A percentile compares a stretch with the other conserved stretches of the same genome.
phyloP scores from a whole-genome alignment of 202 grass and related monocot genomes.

The Carex sylvatica region DNA sequence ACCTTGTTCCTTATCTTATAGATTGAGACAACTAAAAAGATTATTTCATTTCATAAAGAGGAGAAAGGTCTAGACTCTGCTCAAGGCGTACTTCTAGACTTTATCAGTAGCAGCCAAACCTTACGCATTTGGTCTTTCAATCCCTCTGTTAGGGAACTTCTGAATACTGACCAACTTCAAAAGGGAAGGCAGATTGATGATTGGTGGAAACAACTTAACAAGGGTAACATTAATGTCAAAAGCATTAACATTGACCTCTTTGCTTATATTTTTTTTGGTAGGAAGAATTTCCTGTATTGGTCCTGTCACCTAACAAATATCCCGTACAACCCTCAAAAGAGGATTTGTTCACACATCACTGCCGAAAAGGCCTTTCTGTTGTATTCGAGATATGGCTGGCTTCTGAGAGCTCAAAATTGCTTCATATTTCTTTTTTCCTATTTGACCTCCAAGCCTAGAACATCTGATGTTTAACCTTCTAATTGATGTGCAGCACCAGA shows the following conservation, averaged over 20 bases:
- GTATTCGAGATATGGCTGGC: not conserved
- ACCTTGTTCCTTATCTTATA: slow-evolving; percentile 42
- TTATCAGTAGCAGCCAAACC: slow-evolving; percentile 95
- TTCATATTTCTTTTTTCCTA: not conserved
- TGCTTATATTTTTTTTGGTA: not conserved
- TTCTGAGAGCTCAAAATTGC: not conserved
- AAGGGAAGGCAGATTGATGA: slow-evolving; percentile 99
- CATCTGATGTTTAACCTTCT: not conserved
- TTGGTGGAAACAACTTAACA: slow-evolving; percentile 90
- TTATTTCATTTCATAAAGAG: slow-evolving; percentile 99
- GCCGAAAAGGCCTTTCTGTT: not conserved
- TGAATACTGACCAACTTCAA: slow-evolving; percentile 94
- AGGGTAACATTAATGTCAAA: slow-evolving; percentile 52
- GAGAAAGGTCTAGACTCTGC: slow-evolving; percentile 80
- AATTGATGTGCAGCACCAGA: not conserved
- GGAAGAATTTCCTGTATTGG: not conserved
- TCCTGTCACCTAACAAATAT: not conserved
- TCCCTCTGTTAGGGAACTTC: slow-evolving; percentile 79
- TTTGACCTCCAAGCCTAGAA: not conserved
- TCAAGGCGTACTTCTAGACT: slow-evolving; percentile 97
- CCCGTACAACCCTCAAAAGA: not conserved
- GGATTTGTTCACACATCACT: not conserved
- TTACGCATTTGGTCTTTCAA: slow-evolving; percentile 98
- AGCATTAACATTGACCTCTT: not conserved
- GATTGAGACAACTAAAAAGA: slow-evolving; percentile 94